Base-by-base conservation (phyloP, 2,329 filamentous ascomycete genomes). In the Phialocephala sp. region DNA sequence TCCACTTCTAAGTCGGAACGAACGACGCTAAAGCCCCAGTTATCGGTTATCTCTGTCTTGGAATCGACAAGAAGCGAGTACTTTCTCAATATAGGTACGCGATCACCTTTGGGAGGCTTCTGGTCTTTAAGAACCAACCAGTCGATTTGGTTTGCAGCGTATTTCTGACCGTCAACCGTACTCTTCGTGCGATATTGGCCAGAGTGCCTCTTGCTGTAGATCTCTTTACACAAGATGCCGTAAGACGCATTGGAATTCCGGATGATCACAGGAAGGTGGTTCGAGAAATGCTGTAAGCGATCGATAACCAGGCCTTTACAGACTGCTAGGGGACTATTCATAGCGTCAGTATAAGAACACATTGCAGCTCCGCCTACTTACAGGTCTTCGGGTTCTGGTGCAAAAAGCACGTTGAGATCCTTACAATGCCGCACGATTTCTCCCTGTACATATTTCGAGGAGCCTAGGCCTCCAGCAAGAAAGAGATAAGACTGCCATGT, bases 241-340 rank as follows among this genome's bases (percentile, higher is more conserved):
- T 22, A 24, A 20, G 20, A 24, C 45, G n/a, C 45, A 8, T 50
- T 22, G n/a, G 45, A 8, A 22, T n/a, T 50, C n/a, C 41, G 41
- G 12, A 43, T 43, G 18, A 43, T 43, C 15, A 43, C 41, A 43
- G 41, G 41, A 15, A 43, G 1, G 12, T 43, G 41, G 11, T 18
- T 2, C 2, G 41, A 43, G 41, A 43, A 43, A 18, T 50, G 5
- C 45, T 50, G 45, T 11, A 50, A 20, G 45, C 45, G 45, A 14
- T 50, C 45, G 45, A 50, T 50, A n/a, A 50, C 45, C 12, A 50
- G 20, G 45, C 45, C 45, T 24, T 50, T 50, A n/a, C 45, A 50
- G 1, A 50, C 45, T 22, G 45, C 20, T 4, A 50, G n/a, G 11
- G n/a, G 45, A 22, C 45, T 50, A 50, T n/a, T 6, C 6, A 1